Base-by-base conservation (phyloP, 306 rosid genomes). In the Mimosa bimucronata region DNA sequence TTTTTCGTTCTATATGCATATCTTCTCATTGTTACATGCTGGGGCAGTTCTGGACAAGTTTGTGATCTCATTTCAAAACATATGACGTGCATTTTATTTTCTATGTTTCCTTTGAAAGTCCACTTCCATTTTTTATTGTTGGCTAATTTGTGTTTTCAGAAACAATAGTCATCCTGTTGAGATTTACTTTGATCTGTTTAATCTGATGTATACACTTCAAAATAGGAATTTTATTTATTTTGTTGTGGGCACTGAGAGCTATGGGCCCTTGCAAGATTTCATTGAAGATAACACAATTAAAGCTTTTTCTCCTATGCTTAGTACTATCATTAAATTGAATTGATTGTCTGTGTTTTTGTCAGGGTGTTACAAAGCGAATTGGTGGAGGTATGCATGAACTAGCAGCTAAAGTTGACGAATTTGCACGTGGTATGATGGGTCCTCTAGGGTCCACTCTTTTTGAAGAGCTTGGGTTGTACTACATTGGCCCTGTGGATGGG, bases 391-490 rank as follows among this genome's bases (percentile, higher is more conserved):
- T 92, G 95, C 97, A 94, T 82, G 97, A 92, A 85, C 88, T 83
- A 88, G 98, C 98, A 40, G 98, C 98, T 42, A 94, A 94, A 90
- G 97, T 94, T 73, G 98, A 94, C 62, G 97, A 94, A 88, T 94
- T 85, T 88, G 97, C 97, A 16, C 97, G 98, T 46, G 98, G 98
- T 81, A 90, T 94, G 97, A 86, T 94, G 37, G 98, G 98, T 77
- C 98, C 97, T 28, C 82, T 41, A 2, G 97, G 98, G 73, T 82
- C 97, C 81, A 94, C 98, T 78, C 97, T 94, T 79, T 94, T 94
- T 83, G 98, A 94, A 82, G 97, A 94, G 88, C 98, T 94, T 78
- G 98, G 98, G 60, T 79, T 94, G 86, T 94, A 94, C 79, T 92
- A 92, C 82, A 94, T 94, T 66, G 98, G 98, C 40, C 98, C 97